Percentiles rank a stretch among this genome's conserved stretches.
phyloP scores from a whole-genome alignment of 495 filamentous ascomycete species.

The Penicillium canescens region DNA sequence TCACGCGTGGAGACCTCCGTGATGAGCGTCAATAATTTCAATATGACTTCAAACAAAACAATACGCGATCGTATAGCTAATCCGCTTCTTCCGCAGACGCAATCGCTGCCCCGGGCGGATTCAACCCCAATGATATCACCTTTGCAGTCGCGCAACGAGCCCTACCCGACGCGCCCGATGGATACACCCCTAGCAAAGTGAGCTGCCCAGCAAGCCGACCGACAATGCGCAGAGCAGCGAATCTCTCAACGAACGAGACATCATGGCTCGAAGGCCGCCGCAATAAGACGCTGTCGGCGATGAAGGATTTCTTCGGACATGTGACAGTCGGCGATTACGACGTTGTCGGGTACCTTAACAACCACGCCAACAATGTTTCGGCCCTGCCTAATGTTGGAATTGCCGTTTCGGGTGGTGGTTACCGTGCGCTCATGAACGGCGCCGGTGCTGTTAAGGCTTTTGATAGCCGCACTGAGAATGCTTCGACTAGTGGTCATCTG shows the following conservation, averaged over 20 bases:
- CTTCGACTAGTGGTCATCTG: constrained; percentile 67
- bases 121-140: constrained; percentile 11
- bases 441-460: constrained; percentile 87
- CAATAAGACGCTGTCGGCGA: constrained; percentile 59
- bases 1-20: background rate
- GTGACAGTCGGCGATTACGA: constrained; percentile 78
- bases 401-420: constrained; percentile 68
- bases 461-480: constrained; percentile 69
- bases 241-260: constrained; percentile 66
- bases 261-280: constrained; percentile 61
- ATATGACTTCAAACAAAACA: no score
- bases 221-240: constrained; percentile 51
- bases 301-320: constrained; percentile 71
- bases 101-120: constrained; percentile 13
- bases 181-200: constrained; percentile 42
- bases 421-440: constrained; percentile 84
- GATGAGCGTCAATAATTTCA: no score
- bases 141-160: constrained; percentile 27
- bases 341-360: constrained; percentile 65
- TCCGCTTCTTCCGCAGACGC: constrained; percentile 13
- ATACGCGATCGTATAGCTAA: constrained; percentile 1
- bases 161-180: constrained; percentile 48
- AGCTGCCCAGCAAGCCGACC: constrained; percentile 49
- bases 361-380: constrained; percentile 53
- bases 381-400: constrained; percentile 63